Percentiles rank a stretch among this genome's conserved stretches.
These are phyloP conservation scores for Neurospora tetraspora DNA, from an alignment of 495 filamentous ascomycete species.

Conservation along the genomic window DNA sequence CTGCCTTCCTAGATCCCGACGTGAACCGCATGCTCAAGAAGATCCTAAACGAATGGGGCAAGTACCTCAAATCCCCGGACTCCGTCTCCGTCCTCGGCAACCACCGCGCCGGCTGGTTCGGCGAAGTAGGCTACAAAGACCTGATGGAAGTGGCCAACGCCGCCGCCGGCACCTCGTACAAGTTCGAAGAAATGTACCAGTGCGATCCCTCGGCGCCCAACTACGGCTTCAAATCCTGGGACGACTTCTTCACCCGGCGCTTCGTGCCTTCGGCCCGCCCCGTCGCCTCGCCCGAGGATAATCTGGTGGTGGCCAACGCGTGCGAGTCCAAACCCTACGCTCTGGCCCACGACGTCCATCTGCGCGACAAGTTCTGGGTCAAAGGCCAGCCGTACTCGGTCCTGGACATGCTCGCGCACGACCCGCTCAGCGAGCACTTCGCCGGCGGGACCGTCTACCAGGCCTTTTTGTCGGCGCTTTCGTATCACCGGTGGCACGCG, in stretches of 20 bases:
- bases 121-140: constrained; percentile 33
- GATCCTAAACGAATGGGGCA: constrained; percentile 57
- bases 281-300: constrained; percentile 42
- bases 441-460: constrained; percentile 57
- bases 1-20: constrained; percentile 54
- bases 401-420: constrained; percentile 49
- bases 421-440: constrained; percentile 42
- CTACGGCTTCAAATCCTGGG: constrained; percentile 62
- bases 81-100: constrained; percentile 48
- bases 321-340: constrained; percentile 55
- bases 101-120: constrained; percentile 51
- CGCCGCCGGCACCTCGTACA: constrained; percentile 26
- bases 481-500: constrained; percentile 63
- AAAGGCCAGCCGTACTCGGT: constrained; percentile 60
- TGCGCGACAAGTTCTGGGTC: constrained; percentile 54
- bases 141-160: constrained; percentile 41
- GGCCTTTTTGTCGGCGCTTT: constrained; percentile 52
- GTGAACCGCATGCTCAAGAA: constrained; percentile 62
- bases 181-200: constrained; percentile 42
- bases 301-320: constrained; percentile 49
- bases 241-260: constrained; percentile 63
- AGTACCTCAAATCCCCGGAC: constrained; percentile 45
- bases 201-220: constrained; percentile 40
- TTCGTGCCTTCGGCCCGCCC: constrained; percentile 48
- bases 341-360: constrained; percentile 27